phyloP scores from a whole-genome alignment of 305 asterid species.

The Fraxinus nigra region DNA sequence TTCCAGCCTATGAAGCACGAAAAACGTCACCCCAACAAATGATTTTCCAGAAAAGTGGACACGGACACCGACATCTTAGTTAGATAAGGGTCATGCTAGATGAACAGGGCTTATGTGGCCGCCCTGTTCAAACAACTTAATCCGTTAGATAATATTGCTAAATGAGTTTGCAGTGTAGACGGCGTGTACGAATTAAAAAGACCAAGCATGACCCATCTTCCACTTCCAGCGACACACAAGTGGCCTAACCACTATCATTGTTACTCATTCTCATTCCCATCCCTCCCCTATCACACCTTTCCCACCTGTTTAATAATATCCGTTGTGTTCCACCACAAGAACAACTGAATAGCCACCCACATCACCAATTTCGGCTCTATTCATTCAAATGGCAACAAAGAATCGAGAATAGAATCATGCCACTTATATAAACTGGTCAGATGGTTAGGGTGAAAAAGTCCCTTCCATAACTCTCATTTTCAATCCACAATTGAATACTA shows the following conservation, averaged over 20 bases:
- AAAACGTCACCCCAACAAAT: neutral
- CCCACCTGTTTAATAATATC: neutral
- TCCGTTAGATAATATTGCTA: neutral
- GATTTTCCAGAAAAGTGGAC: neutral
- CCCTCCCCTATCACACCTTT: neutral
- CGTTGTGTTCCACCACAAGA: neutral
- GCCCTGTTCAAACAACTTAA: neutral
- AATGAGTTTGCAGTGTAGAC: neutral
- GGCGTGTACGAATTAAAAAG: neutral
- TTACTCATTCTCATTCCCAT: neutral
- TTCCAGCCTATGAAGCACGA: neutral
- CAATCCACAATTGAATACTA: constrained; percentile 4
- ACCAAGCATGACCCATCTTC: neutral
- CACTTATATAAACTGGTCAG: neutral
- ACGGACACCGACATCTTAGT: neutral
- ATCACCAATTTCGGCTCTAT: neutral
- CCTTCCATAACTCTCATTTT: neutral
- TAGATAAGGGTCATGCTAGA: neutral
- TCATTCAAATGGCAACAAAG: neutral
- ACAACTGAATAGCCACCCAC: neutral
- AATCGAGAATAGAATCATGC: neutral
- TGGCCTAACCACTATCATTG: neutral
- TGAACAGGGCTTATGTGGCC: neutral
- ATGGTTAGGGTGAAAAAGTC: neutral
- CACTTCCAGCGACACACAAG: neutral